phyloP scores from a whole-genome alignment of 1,284 basidiomycete species.

The Austroboletus niveus region DNA sequence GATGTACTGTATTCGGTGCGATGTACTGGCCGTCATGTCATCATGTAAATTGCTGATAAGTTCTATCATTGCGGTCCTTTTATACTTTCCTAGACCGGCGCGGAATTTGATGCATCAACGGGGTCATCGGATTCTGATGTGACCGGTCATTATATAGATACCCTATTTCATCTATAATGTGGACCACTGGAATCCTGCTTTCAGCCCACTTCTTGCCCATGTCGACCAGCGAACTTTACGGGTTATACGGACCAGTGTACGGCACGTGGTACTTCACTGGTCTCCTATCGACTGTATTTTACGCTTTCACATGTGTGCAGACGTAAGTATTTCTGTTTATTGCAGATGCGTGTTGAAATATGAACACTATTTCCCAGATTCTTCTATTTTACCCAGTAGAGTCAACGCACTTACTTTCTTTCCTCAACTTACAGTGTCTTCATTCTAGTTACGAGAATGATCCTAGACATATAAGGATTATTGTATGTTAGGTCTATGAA shows the following conservation, averaged over 20 bases:
- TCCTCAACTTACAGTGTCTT: not conserved
- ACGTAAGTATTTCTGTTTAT: slow-evolving; percentile 3
- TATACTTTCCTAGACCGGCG: no score
- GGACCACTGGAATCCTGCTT: no score
- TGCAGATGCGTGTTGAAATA: not conserved
- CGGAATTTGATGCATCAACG: no score
- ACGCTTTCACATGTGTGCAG: slow-evolving; percentile 17
- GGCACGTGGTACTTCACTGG: slow-evolving; percentile 3
- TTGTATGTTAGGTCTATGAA: slow-evolving; percentile 10
- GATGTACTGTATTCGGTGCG: no score
- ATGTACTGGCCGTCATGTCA: no score
- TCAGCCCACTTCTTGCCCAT: not conserved
- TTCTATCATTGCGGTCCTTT: no score
- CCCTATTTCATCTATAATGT: no score
- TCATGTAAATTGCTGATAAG: no score
- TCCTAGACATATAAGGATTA: not conserved
- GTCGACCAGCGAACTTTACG: not conserved
- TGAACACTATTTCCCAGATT: slow-evolving; percentile 8
- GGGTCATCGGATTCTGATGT: no score
- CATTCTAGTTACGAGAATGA: slow-evolving; percentile 14
- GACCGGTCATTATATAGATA: no score
- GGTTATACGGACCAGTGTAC: not conserved
- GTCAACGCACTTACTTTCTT: not conserved
- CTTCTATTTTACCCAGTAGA: slow-evolving; percentile 16
- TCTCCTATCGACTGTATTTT: slow-evolving; percentile 7